Evolutionary conservation across 208 protist genomes (phyloP).

Genomic region (Plasmodiophora brassicae): DNA sequence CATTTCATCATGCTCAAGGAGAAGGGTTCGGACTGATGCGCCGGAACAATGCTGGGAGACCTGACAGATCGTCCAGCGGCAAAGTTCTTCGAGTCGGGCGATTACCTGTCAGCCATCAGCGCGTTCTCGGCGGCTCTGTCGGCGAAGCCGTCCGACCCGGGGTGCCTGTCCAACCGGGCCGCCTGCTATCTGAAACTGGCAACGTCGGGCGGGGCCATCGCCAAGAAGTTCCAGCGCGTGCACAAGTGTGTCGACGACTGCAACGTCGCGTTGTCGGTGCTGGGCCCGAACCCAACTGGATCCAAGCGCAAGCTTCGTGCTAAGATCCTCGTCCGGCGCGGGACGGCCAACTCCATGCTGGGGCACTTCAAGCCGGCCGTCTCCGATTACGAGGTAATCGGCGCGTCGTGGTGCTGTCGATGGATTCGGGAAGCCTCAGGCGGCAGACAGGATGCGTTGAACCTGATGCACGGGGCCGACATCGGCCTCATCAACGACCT

Average conservation of each 20-base stretch:
- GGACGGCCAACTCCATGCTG: neutral
- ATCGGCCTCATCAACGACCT: neutral
- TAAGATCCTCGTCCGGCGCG: neutral
- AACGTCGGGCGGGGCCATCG: neutral
- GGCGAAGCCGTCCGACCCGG: neutral
- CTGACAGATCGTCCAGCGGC: neutral
- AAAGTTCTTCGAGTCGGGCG: neutral
- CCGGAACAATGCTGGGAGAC: neutral
- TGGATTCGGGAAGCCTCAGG: too few species aligned
- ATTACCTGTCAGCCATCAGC: neutral
- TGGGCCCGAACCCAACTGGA: too few species aligned
- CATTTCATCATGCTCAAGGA: neutral
- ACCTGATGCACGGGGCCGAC: neutral
- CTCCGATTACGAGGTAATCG: neutral
- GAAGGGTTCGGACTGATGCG: neutral
- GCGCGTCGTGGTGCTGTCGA: too few species aligned
- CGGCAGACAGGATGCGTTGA: conserved; percentile 6
- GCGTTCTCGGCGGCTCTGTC: neutral
- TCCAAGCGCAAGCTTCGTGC: neutral
- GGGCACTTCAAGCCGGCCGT: neutral
- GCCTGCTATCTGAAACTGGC: conserved; percentile 7
- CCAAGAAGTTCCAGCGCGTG: neutral
- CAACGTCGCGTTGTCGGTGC: neutral
- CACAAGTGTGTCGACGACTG: neutral
- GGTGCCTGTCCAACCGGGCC: neutral